Evolutionary conservation across 2,329 filamentous ascomycete species (phyloP), one percentile per base, ranked within the genome.

Genomic region (Cladophialophora immunda): DNA sequence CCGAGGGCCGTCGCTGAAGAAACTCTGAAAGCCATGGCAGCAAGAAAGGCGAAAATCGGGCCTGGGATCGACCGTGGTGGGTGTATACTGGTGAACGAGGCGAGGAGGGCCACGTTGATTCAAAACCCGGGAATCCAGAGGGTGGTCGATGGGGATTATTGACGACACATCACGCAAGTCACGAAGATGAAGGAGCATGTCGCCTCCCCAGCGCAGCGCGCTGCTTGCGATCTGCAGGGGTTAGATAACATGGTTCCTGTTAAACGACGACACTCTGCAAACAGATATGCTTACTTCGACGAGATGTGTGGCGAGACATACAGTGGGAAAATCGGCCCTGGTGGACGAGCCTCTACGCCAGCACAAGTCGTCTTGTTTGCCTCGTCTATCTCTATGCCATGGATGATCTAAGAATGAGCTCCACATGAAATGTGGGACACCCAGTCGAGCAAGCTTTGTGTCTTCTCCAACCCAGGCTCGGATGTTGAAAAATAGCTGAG

Each of bases 1-100:
- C 76, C 79, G n/a, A 79, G 81, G 62, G 75, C 83, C 22, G 82
- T 84, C 60, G 83, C 83, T 3, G 72, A 76, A 47, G 79, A 83
- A 55, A 77, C 82, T 2, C 71, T 82, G 17, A 76, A 78, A 60
- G 81, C 81, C 8, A 76, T 87, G 36, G 77, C 82, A 36, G 78
- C 79, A 52, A 82, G 82, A 67, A 87, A 87, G 73, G 78, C 78
- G 57, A 78, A 79, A 25, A 77, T 86, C 68, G 87, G 86, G 2
- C 79, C 83, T 3, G 84, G 82, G 0, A 78, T 88, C 71, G 86
- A 86, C 63, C 78, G 80, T 53, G 83, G 81, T 47, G 86, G 86
- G 4, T 81, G 82, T 47, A 82, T 80, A 25, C 75, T 89, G 5
- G 85, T 83, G 3, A 88, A 82, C 34, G 80, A 82, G 22, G 81